phyloP scores from a whole-genome alignment of 2,329 filamentous ascomycete genomes.

The Ambrosiella beaveri region DNA sequence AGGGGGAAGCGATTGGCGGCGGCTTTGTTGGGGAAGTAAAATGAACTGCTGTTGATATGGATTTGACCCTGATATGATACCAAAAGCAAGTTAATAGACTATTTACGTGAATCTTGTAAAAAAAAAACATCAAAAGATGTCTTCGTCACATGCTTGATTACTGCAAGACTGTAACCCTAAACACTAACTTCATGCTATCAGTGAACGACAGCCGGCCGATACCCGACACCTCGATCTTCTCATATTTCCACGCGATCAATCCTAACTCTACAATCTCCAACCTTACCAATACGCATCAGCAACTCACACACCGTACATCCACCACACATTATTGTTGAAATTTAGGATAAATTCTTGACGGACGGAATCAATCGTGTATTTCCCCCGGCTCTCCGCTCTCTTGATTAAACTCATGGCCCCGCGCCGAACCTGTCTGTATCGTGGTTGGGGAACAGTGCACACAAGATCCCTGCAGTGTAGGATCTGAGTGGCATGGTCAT shows the following conservation, averaged over 20 bases:
- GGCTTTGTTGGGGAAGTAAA: constrained; percentile 13
- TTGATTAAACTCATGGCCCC: no score
- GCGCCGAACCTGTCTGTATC: no score
- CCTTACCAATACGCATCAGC: background rate
- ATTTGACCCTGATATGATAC: background rate
- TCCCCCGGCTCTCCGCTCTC: background rate
- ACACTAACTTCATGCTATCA: background rate
- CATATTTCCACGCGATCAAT: background rate
- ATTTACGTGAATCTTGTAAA: background rate
- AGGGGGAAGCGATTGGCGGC: constrained; percentile 33
- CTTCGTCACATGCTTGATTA: background rate
- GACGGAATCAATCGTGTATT: background rate
- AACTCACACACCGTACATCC: background rate
- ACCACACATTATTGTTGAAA: background rate
- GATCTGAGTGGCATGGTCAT: background rate
- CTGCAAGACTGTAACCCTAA: background rate
- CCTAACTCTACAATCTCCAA: background rate
- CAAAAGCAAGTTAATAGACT: background rate
- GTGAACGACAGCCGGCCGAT: background rate
- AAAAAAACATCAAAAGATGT: background rate
- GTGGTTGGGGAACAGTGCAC: background rate
- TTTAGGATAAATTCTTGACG: no score
- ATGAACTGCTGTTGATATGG: background rate
- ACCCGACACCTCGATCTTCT: background rate
- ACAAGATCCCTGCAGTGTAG: background rate